These are phyloP conservation scores for Scenedesmus sp. DNA, from an alignment of 163 green algal genomes.

Conservation along the genomic window DNA sequence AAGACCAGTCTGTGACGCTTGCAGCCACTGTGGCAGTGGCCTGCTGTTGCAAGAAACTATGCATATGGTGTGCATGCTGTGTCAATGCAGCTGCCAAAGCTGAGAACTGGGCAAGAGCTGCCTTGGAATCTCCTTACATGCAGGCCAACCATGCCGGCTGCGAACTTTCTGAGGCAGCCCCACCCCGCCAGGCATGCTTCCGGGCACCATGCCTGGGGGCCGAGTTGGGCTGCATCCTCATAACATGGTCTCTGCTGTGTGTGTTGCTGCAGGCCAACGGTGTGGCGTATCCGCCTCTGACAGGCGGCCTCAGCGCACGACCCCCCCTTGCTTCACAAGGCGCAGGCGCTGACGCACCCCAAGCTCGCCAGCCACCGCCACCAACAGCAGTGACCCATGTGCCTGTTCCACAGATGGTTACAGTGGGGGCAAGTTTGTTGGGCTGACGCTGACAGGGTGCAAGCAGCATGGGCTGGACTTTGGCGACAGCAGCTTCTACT, in stretches of 20 bases:
- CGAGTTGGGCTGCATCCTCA: too few relatives aligned
- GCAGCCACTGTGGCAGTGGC: too few relatives aligned
- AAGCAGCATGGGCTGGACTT: slow-evolving; percentile 42
- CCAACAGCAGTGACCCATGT: not conserved
- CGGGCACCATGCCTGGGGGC: too few relatives aligned
- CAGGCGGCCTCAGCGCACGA: not conserved
- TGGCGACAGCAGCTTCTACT: slow-evolving; percentile 37
- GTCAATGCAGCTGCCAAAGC: too few relatives aligned
- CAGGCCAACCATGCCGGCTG: too few relatives aligned
- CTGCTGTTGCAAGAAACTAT: too few relatives aligned
- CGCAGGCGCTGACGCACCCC: not conserved
- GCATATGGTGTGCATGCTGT: too few relatives aligned
- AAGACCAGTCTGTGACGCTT: too few relatives aligned
- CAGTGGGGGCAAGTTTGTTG: slow-evolving; percentile 2
- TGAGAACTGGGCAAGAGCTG: too few relatives aligned
- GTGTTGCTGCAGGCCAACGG: not conserved
- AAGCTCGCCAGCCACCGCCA: not conserved
- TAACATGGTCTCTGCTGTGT: not conserved
- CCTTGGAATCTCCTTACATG: too few relatives aligned
- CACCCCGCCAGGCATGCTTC: too few relatives aligned
- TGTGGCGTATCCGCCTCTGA: not conserved
- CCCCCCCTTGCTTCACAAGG: not conserved
- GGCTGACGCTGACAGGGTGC: slow-evolving; percentile 22
- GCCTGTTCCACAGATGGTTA: slow-evolving; percentile 1
- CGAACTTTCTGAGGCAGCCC: too few relatives aligned